Conservation (phyloP, 2,329 filamentous ascomycete genomes). For the Eurotiales sp. region DNA sequence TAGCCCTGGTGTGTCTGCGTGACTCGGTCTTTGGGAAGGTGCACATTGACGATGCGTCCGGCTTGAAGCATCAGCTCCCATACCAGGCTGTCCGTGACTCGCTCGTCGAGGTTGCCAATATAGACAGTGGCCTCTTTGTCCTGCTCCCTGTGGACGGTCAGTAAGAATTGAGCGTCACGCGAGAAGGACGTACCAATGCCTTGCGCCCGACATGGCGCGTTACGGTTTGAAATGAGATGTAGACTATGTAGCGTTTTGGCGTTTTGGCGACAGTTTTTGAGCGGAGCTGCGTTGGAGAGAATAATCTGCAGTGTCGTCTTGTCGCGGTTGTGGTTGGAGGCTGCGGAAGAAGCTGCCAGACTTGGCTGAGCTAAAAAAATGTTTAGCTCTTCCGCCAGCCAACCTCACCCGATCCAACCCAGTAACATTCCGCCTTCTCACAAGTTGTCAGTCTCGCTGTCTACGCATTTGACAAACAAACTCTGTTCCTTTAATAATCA, state of each 20-base stretch:
- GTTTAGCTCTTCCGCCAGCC: constrained; percentile 19
- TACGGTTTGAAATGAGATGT: not conserved
- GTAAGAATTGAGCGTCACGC: constrained; percentile 9
- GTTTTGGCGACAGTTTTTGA: not conserved
- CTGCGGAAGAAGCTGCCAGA: constrained; percentile 3
- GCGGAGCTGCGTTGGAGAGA: not conserved
- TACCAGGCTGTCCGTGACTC: constrained; percentile 81
- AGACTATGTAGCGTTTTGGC: not conserved
- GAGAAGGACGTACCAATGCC: constrained; percentile 62
- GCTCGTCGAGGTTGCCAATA: constrained; percentile 97
- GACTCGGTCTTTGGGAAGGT: constrained; percentile 96
- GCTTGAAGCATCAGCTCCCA: constrained; percentile 99
- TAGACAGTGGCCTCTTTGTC: constrained; percentile 98
- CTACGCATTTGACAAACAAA: no score
- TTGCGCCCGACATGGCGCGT: constrained; percentile 61
- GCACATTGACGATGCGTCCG: constrained; percentile 94
- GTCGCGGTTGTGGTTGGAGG: not conserved
- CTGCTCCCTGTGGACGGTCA: constrained; percentile 77
- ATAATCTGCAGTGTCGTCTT: not conserved
- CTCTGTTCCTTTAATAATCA: not conserved
- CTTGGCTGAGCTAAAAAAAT: constrained; percentile 13
- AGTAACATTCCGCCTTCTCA: not conserved
- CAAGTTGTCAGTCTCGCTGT: not conserved
- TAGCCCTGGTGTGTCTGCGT: constrained; percentile 96
- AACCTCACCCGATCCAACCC: constrained; percentile 18